A percentile compares a stretch with the other conserved stretches of the same genome.
These are phyloP conservation scores for Daldinia grandis DNA, from an alignment of 495 filamentous ascomycete genomes.

Conservation along the genomic window DNA sequence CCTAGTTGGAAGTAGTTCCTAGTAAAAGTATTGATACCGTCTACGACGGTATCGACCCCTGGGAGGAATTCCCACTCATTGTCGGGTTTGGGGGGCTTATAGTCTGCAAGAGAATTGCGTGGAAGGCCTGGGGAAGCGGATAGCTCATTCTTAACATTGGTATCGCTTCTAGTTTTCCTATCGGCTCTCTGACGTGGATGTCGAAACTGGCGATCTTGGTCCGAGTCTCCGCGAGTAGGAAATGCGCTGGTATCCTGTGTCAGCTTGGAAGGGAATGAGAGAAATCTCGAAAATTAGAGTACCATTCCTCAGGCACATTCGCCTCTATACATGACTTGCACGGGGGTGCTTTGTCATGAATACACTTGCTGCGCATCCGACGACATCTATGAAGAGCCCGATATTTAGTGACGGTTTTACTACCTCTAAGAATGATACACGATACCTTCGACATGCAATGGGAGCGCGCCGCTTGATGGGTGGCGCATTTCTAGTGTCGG, in stretches of 20 bases:
- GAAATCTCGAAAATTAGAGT: constrained; percentile 13
- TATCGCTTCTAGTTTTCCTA: constrained; percentile 50
- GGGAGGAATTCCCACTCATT: constrained; percentile 59
- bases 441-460: constrained; percentile 60
- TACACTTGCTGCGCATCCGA: constrained; percentile 59
- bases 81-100: constrained; percentile 37
- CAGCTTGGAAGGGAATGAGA: constrained; percentile 9
- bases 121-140: constrained; percentile 40
- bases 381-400: constrained; percentile 51
- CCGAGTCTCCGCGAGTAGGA: constrained; percentile 54
- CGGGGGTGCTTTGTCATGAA: constrained; percentile 56
- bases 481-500: constrained; percentile 23
- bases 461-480: constrained; percentile 55
- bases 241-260: constrained; percentile 46
- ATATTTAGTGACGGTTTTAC: constrained; percentile 1
- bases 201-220: constrained; percentile 56
- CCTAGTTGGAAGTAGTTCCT: constrained; percentile 60
- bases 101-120: constrained; percentile 34
- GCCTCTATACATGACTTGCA: constrained; percentile 55
- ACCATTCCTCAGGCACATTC: constrained; percentile 57
- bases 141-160: constrained; percentile 51
- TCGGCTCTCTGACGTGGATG: constrained; percentile 57
- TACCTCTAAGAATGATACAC: constrained; percentile 3
- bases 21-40: constrained; percentile 56
- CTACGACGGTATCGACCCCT: constrained; percentile 51